phyloP scores from a whole-genome alignment of 2,329 filamentous ascomycete species.

The Cladosporium sp. region DNA sequence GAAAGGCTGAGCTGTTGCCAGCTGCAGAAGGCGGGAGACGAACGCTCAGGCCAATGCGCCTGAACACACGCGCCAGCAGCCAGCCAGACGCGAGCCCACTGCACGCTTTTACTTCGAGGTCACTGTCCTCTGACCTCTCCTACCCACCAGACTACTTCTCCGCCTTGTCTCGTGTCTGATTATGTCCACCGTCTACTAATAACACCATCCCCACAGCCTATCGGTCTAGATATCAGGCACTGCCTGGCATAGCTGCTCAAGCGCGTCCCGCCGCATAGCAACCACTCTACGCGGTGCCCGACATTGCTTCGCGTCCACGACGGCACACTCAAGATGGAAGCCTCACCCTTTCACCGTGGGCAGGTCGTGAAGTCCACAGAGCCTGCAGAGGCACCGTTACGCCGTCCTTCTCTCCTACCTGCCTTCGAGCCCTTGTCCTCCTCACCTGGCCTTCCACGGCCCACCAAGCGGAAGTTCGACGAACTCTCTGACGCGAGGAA shows the following conservation, averaged over 20 bases:
- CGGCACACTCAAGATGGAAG: constrained; percentile 29
- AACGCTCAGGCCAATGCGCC: neutral
- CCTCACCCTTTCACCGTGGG: constrained; percentile 20
- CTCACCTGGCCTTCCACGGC: constrained; percentile 68
- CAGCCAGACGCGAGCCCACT: constrained; percentile 15
- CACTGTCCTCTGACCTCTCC: constrained; percentile 11
- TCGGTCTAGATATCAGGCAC: neutral
- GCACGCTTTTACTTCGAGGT: constrained; percentile 14
- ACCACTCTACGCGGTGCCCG: constrained; percentile 17
- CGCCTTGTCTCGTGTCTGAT: constrained; percentile 2
- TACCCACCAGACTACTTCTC: neutral
- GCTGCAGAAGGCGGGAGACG: neutral
- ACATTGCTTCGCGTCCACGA: constrained; percentile 26
- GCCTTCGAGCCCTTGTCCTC: constrained; percentile 80
- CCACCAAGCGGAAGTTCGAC: constrained; percentile 64
- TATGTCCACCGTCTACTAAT: constrained; percentile 13
- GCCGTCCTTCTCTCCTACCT: constrained; percentile 66
- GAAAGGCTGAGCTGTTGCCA: neutral
- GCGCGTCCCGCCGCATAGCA: constrained; percentile 17
- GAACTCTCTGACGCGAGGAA: constrained; percentile 56
- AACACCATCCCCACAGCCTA: neutral
- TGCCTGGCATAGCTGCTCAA: constrained; percentile 2
- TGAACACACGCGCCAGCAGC: constrained; percentile 1
- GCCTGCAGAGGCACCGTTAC: constrained; percentile 23
- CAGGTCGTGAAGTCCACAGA: constrained; percentile 18